Percentiles rank a stretch among this genome's conserved stretches.
These are phyloP conservation scores for Pythium sp. DNA, from an alignment of 352 stramenopile species.

Conservation along the genomic window DNA sequence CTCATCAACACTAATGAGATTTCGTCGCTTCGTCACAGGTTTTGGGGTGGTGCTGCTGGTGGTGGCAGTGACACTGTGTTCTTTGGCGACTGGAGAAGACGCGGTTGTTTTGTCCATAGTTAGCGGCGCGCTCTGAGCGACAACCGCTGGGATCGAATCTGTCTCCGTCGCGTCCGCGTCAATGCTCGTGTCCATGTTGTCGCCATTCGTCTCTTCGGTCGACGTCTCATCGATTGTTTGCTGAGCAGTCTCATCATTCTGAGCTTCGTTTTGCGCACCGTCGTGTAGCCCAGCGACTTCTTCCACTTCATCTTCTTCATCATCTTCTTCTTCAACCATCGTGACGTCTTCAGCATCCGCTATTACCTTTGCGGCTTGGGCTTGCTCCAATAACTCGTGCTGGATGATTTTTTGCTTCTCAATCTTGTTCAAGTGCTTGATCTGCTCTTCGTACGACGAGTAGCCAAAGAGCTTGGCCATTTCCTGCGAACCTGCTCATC, in stretches of 20 bases:
- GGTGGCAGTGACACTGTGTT: too few species aligned
- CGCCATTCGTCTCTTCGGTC: background rate
- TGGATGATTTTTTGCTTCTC: conserved; percentile 62
- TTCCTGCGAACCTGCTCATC: conserved; percentile 33
- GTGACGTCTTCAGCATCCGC: conserved; percentile 11
- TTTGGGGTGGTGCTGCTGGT: background rate
- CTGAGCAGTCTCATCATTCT: conserved; percentile 10
- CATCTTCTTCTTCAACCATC: conserved; percentile 15
- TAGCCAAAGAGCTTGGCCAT: conserved; percentile 82
- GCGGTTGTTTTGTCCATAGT: background rate
- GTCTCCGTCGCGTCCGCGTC: background rate
- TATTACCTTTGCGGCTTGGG: conserved; percentile 14
- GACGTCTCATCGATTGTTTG: conserved; percentile 9
- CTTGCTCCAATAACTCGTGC: conserved; percentile 37
- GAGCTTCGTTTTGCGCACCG: conserved; percentile 16
- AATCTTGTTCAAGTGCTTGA: conserved; percentile 60
- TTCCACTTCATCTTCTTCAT: conserved; percentile 14
- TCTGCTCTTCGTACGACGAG: conserved; percentile 63
- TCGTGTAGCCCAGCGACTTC: conserved; percentile 7
- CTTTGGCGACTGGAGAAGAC: background rate
- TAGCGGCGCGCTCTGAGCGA: background rate
- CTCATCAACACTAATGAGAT: conserved; percentile 33
- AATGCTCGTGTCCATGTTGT: conserved; percentile 5
- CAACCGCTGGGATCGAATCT: background rate
- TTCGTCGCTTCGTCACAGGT: conserved; percentile 28